Evolutionary conservation across 2,329 filamentous ascomycete genomes (phyloP).

Genomic region (Neonectria magnoliae): DNA sequence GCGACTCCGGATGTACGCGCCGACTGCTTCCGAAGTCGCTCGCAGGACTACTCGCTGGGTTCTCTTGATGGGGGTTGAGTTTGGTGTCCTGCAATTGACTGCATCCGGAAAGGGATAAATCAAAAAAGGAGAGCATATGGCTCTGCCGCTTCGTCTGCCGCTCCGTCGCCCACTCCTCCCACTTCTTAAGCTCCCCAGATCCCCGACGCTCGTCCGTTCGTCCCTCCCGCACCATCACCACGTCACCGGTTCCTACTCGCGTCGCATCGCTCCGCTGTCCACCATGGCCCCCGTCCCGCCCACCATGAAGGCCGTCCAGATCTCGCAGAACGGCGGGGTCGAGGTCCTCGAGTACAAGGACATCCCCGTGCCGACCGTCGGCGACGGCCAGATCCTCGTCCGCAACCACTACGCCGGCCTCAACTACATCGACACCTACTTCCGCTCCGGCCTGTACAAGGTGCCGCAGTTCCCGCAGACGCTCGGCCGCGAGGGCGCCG

Average conservation of each 20-base stretch:
- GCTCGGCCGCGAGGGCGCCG: constrained; percentile 82
- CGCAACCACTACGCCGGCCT: constrained; percentile 83
- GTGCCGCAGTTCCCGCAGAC: constrained; percentile 74
- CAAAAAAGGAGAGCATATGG: constrained; percentile 20
- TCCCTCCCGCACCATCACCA: constrained; percentile 4
- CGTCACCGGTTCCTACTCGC: constrained; percentile 13
- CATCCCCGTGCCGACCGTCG: constrained; percentile 72
- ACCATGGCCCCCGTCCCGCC: constrained; percentile 80
- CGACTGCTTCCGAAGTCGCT: constrained; percentile 13
- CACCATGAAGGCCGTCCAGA: constrained; percentile 74
- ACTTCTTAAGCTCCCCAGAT: constrained; percentile 26
- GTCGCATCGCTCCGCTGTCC: constrained; percentile 20
- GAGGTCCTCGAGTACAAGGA: constrained; percentile 79
- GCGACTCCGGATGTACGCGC: constrained; percentile 11
- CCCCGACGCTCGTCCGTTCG: not conserved
- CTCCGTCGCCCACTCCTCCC: constrained; percentile 34
- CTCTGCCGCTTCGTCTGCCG: constrained; percentile 21
- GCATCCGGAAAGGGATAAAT: not conserved
- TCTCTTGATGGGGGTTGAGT: not conserved
- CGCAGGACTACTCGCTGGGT: not conserved
- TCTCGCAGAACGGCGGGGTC: constrained; percentile 71
- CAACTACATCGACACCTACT: constrained; percentile 94
- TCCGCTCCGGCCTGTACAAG: constrained; percentile 84
- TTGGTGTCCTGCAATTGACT: not conserved
- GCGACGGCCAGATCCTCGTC: constrained; percentile 79